Evolutionary conservation across 768 basidiomycete species (phyloP), one percentile per base, ranked within the genome.

Genomic region (Antrodiella citrinella): DNA sequence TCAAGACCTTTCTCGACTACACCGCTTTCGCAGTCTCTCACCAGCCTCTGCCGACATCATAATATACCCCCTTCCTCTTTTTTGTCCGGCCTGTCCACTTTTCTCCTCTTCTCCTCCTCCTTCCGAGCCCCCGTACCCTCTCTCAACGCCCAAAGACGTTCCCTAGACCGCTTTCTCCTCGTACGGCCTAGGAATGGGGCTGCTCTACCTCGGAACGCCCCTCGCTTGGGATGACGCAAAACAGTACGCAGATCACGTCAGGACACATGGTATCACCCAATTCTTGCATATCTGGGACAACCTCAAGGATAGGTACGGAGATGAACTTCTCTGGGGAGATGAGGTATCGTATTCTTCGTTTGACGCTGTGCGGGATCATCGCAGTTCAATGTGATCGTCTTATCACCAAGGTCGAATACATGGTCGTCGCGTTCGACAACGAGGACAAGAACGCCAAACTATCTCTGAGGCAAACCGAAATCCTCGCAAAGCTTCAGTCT

Each of bases 291-390:
- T 82, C 45, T 99, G 93, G 92, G 82, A 93, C 62, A 80, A 83
- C 44, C 75, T 94, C 63, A 98, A 96, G 75, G 86, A 91, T 62
- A 76, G 90, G 55, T 78, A 80, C 19, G 94, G 93, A 1, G 93
- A 98, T 61, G 88, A 91, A 55, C 72, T 99, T 24, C 76, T 96
- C 10, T 99, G 96, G 96, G 96, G 96, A 15, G 96, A 99, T 62
- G 96, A 99, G 86, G 95, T 95, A 66, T 43, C 39, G 21, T 19
- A 43, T 43, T 35, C 30, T 35, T 15, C n/a, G n/a, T n/a, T n/a
- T n/a, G n/a, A n/a, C n/a, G n/a, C 41, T 30, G 15, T 52, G 20
- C 21, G 21, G 30, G 21, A 40, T 40, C 41, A 44, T 47, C 23
- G n/a, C n/a, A n/a, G n/a, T n/a, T n/a, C n/a, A n/a, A n/a, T n/a